Evolutionary conservation across 352 stramenopile genomes (phyloP), one percentile per base, ranked within the genome.

Genomic region (Globisporangium cylindrosporum): DNA sequence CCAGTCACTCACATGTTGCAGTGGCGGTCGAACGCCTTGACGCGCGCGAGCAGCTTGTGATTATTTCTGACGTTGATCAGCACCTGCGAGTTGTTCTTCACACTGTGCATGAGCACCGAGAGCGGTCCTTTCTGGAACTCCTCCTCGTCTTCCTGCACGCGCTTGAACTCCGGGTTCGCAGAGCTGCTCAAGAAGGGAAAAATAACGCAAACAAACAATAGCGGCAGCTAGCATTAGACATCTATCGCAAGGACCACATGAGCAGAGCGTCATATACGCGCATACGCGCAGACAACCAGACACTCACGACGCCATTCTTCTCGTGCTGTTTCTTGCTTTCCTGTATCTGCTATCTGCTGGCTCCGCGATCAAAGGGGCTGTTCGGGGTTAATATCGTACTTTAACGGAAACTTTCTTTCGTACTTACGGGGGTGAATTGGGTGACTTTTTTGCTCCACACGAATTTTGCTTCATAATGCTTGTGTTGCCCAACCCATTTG

Each of bases 31-130:
- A 99, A 99, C 29, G 98, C 98, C 79, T 99, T 99, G 34, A 99
- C 98, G 68, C 98, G 85, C 24, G 93, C 97, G 60, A 99, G 89
- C 49, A 99, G 86, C 79, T 99, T 99, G 87, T 99, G 98, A 84
- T 99, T 99, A 85, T 99, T 99, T 67, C 98, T 90, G 59, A 99
- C 94, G 83, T 99, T 99, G 75, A 99, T 98, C 15, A 99, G 88
- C 63, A 99, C 96, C 82, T 99, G 97, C 63, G 94, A 98, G 74
- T 97, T 99, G 69, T 97, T 97, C 78, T 98, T 98, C 22, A 99
- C 97, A 72, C 95, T 98, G 64, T 99, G 94, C 88, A 98, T 98
- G 59, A 99, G 86, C 64, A 99, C 91, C 34, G 90, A 98, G 43
- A 99, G 91, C 62, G 98, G 98, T 20, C 98, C 98, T 60, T 97